Percentiles rank a stretch among this genome's conserved stretches.
phyloP scores from a whole-genome alignment of 495 filamentous ascomycete species.

The Xylaria longipes region DNA sequence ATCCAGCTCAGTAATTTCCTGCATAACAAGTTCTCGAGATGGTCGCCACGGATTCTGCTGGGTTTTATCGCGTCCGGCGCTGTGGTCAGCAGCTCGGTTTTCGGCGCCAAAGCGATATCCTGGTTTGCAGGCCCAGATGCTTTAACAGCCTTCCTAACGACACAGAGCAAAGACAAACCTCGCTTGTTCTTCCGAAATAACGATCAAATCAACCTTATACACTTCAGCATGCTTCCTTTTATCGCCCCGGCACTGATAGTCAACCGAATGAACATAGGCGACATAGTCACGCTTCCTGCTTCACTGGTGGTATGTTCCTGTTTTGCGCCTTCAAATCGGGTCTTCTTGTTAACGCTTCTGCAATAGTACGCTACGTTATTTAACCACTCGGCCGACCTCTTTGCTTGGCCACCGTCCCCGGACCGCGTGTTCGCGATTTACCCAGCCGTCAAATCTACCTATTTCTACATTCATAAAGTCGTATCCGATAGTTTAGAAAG shows the following conservation, averaged over 20 bases:
- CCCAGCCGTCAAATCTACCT: slow-evolving; percentile 70
- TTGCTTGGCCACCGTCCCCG: slow-evolving; percentile 74
- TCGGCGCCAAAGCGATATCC: slow-evolving; percentile 44
- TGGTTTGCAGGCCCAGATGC: slow-evolving; percentile 47
- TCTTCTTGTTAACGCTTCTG: slow-evolving; percentile 21
- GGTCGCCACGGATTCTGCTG: slow-evolving; percentile 65
- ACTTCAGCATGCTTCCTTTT: slow-evolving; percentile 37
- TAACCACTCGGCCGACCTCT: slow-evolving; percentile 35
- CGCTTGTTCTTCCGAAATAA: background rate
- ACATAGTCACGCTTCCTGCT: slow-evolving; percentile 41
- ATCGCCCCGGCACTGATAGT: slow-evolving; percentile 51
- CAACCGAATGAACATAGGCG: slow-evolving; percentile 39
- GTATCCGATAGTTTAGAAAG: slow-evolving; percentile 67
- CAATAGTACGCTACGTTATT: slow-evolving; percentile 35
- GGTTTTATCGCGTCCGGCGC: slow-evolving; percentile 61
- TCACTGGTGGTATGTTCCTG: slow-evolving; percentile 42
- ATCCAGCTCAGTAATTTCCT: slow-evolving; percentile 64
- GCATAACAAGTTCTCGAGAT: slow-evolving; percentile 58
- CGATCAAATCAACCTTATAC: slow-evolving; percentile 29
- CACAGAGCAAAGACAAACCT: slow-evolving; percentile 10
- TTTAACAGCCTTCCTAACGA: slow-evolving; percentile 36
- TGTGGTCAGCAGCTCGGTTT: slow-evolving; percentile 49
- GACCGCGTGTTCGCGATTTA: slow-evolving; percentile 72
- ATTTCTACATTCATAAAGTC: slow-evolving; percentile 69
- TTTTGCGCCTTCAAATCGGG: background rate